Percentiles rank a stretch among this genome's conserved stretches.
These are phyloP conservation scores for Paraglomus occultum DNA, from an alignment of 192 early-diverging fungal genomes.

Conservation along the genomic window DNA sequence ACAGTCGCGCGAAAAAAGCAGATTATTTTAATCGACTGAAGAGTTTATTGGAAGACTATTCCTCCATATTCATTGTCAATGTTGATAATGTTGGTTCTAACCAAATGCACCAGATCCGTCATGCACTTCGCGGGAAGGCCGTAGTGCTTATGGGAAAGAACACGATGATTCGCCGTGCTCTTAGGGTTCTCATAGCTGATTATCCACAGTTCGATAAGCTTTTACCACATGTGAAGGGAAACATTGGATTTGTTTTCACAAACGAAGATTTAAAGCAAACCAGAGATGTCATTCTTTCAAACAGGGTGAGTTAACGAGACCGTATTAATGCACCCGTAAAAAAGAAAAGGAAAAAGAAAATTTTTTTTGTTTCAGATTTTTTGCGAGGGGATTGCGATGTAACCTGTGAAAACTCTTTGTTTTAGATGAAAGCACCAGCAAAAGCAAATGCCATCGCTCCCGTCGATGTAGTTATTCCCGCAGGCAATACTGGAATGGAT, in stretches of 20 bases:
- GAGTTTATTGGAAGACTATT: conserved; percentile 82
- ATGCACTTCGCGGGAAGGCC: conserved; percentile 83
- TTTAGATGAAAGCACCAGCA: conserved; percentile 75
- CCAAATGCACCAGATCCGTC: conserved; percentile 99
- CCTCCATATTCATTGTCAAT: conserved; percentile 99
- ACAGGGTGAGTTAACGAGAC: conserved; percentile 72
- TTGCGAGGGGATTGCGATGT: too few relatives aligned
- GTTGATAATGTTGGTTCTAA: conserved; percentile 99
- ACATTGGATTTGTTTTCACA: conserved; percentile 99
- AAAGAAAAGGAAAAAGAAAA: too few relatives aligned
- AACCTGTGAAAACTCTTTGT: background rate
- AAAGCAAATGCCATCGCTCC: conserved; percentile 94
- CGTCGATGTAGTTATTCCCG: conserved; percentile 88
- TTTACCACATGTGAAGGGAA: conserved; percentile 83
- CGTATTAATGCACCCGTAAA: background rate
- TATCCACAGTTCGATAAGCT: conserved; percentile 87
- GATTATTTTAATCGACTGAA: conserved; percentile 95
- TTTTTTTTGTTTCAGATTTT: too few relatives aligned
- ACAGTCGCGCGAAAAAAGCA: conserved; percentile 86
- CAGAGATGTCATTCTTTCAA: conserved; percentile 84
- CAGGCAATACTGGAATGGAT: conserved; percentile 99
- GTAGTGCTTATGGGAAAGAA: conserved; percentile 99
- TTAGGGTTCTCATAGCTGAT: conserved; percentile 60
- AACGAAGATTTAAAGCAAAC: conserved; percentile 94
- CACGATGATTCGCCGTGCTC: conserved; percentile 96